phyloP scores from a whole-genome alignment of 2,329 filamentous ascomycete genomes.

The Trichoderma hamatum region DNA sequence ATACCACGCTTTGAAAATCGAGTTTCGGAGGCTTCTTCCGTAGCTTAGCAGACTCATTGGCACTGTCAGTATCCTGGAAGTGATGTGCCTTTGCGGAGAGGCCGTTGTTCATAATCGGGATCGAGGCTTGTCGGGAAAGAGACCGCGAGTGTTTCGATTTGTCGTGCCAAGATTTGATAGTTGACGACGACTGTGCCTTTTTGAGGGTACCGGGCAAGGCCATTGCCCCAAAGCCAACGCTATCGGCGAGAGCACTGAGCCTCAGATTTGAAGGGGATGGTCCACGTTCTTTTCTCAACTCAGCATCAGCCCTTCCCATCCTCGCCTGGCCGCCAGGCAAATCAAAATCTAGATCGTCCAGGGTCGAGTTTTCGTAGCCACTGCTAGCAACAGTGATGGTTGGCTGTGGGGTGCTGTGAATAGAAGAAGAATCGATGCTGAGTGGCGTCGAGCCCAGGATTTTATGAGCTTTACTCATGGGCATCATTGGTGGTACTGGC shows the following conservation, averaged over 20 bases:
- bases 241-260: conserved; percentile 27
- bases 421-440: conserved; percentile 44
- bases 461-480: conserved; percentile 56
- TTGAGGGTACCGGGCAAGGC: conserved; percentile 49
- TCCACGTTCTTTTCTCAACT: conserved; percentile 53
- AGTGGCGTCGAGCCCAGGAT: conserved; percentile 53
- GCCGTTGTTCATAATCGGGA: conserved; percentile 61
- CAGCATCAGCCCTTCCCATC: conserved; percentile 30
- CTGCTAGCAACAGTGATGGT: conserved; percentile 49
- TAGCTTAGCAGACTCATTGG: conserved; percentile 32
- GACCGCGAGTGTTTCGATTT: conserved; percentile 57
- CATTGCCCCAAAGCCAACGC: conserved; percentile 37
- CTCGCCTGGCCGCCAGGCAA: conserved; percentile 32
- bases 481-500: conserved; percentile 38
- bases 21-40: conserved; percentile 53
- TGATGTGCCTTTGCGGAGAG: conserved; percentile 52
- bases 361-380: conserved; percentile 46
- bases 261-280: conserved; percentile 44
- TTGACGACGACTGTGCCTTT: conserved; percentile 57
- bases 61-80: conserved; percentile 40
- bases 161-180: conserved; percentile 61
- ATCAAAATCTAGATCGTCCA: conserved; percentile 30
- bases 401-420: conserved; percentile 47
- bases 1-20: conserved; percentile 51
- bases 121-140: conserved; percentile 63